Percentiles rank a stretch among this genome's conserved stretches.
phyloP scores from a whole-genome alignment of 306 rosid species.

The Dalbergia oliveri region DNA sequence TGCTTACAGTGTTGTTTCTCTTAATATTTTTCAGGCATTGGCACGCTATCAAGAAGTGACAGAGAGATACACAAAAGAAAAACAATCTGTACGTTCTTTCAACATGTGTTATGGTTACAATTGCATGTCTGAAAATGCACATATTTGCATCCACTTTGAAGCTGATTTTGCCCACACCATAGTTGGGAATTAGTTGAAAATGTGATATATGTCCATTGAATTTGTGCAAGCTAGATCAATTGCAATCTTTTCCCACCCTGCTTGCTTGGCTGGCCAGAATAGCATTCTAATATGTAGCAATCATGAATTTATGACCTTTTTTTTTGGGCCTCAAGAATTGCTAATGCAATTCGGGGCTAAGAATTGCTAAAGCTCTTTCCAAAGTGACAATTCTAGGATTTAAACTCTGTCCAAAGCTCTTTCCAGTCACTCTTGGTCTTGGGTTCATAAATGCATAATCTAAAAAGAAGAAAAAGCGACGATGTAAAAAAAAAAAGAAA shows the following conservation, averaged over 20 bases:
- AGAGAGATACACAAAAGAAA: slow-evolving; percentile 90
- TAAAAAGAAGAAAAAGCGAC: neutral
- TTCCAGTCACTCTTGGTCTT: no score
- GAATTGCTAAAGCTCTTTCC: no score
- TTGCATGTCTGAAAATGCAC: slow-evolving; percentile 30
- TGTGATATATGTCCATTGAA: slow-evolving; percentile 1
- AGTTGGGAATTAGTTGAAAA: slow-evolving; percentile 32
- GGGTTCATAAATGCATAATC: slow-evolving; percentile 3
- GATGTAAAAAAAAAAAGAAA: no score
- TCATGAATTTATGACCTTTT: no score
- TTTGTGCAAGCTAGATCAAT: slow-evolving; percentile 25
- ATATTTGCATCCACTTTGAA: slow-evolving; percentile 36
- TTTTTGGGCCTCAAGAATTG: no score
- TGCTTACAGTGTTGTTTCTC: slow-evolving; percentile 37
- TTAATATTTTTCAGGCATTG: slow-evolving; percentile 70
- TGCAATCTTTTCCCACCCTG: slow-evolving; percentile 27
- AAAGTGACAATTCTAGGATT: no score
- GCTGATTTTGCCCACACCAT: slow-evolving; percentile 18
- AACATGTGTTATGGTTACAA: slow-evolving; percentile 38
- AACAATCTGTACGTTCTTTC: slow-evolving; percentile 72
- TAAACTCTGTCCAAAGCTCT: no score
- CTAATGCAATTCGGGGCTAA: no score
- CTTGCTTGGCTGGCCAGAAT: neutral
- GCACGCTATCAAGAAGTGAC: slow-evolving; percentile 97
- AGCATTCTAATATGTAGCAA: slow-evolving; percentile 6